Evolutionary conservation across 1,284 basidiomycete species (phyloP).

Genomic region (Cutaneotrichosporon daszewskae): DNA sequence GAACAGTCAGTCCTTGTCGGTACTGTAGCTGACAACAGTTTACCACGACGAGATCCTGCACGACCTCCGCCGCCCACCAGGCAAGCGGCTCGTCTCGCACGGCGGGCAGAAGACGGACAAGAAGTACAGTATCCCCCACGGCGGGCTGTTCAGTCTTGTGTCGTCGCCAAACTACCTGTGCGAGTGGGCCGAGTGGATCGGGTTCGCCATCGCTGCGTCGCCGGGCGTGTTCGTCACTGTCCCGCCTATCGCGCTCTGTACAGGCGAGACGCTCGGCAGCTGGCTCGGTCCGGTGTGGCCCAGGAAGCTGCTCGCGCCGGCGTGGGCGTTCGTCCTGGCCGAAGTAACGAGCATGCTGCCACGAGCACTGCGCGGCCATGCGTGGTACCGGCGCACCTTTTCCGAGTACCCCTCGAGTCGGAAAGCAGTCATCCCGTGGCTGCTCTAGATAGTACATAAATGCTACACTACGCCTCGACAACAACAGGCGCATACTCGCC

Average conservation of each 20-base stretch:
- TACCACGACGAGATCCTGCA: slow-evolving; percentile 83
- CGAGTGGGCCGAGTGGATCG: slow-evolving; percentile 78
- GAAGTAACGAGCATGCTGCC: slow-evolving; percentile 72
- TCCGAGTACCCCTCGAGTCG: slow-evolving; percentile 60
- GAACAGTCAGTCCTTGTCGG: slow-evolving; percentile 50
- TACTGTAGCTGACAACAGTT: slow-evolving; percentile 43
- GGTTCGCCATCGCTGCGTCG: slow-evolving; percentile 61
- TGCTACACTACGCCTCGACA: slow-evolving; percentile 28
- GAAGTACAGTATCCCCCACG: slow-evolving; percentile 72
- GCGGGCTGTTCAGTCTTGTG: slow-evolving; percentile 68
- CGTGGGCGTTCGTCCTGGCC: slow-evolving; percentile 67
- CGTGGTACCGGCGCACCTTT: slow-evolving; percentile 72
- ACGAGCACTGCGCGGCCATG: slow-evolving; percentile 69
- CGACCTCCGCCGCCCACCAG: slow-evolving; percentile 55
- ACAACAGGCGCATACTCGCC: slow-evolving; percentile 47
- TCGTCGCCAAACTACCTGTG: slow-evolving; percentile 92
- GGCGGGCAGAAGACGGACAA: slow-evolving; percentile 22
- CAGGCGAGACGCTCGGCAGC: neutral
- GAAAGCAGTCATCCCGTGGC: slow-evolving; percentile 58
- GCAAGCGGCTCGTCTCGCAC: slow-evolving; percentile 18
- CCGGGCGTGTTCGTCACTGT: slow-evolving; percentile 20
- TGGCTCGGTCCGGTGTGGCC: slow-evolving; percentile 19
- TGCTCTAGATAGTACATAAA: slow-evolving; percentile 1
- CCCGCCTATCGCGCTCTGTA: slow-evolving; percentile 9
- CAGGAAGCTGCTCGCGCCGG: slow-evolving; percentile 52